Conservation (phyloP, 176 grass and related monocot genomes). For the Ensete ventricosum region DNA sequence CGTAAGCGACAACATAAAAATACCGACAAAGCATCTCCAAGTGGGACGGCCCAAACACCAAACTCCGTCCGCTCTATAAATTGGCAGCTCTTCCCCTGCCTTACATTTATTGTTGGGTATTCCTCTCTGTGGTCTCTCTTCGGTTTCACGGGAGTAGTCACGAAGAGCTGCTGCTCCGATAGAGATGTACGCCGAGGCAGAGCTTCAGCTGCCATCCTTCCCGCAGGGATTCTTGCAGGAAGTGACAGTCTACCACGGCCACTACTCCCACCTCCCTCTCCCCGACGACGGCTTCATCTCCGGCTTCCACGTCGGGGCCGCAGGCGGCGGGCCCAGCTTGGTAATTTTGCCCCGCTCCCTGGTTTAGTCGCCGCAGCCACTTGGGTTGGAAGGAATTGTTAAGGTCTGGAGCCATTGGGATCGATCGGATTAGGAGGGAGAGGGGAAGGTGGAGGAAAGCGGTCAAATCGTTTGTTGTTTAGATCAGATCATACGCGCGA, state of each 20-base stretch:
- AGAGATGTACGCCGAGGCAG: constrained; percentile 46
- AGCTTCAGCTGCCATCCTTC: constrained; percentile 30
- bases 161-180: not conserved
- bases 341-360: constrained; percentile 18
- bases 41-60: too few relatives aligned
- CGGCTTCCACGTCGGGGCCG: constrained; percentile 1
- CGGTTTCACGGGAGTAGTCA: too few relatives aligned
- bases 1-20: not conserved
- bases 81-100: not conserved
- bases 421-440: not conserved
- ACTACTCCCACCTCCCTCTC: not conserved
- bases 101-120: not conserved
- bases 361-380: not conserved
- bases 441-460: not conserved
- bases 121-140: not conserved
- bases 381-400: not conserved
- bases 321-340: constrained; percentile 27
- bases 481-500: too few relatives aligned
- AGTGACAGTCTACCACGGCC: not conserved
- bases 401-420: not conserved
- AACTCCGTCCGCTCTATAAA: not conserved
- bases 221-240: constrained; percentile 18
- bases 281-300: not conserved
- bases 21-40: too few relatives aligned
- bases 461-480: too few relatives aligned